Evolutionary conservation across 2,329 filamentous ascomycete species (phyloP).

Genomic region (Ophiostoma sp.): DNA sequence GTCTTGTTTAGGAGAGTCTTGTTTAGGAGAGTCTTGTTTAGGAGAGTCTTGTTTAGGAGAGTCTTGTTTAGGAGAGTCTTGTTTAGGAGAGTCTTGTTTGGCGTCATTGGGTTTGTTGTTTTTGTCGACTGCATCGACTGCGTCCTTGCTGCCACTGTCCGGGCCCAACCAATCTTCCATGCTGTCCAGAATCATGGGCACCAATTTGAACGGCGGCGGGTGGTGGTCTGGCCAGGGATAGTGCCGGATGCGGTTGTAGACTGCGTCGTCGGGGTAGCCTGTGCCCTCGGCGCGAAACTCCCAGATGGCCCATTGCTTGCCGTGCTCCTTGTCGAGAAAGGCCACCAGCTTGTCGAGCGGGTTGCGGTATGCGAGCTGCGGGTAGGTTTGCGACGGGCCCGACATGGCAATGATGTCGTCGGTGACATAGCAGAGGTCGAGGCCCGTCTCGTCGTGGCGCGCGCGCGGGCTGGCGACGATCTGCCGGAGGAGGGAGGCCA

Average conservation of each 20-base stretch:
- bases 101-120: conserved; percentile 36
- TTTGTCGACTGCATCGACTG: background rate
- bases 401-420: conserved; percentile 71
- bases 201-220: conserved; percentile 82
- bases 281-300: conserved; percentile 96
- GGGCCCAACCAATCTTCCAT: conserved; percentile 81
- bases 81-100: conserved; percentile 23
- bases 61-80: too few relatives aligned
- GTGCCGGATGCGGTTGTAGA: conserved; percentile 79
- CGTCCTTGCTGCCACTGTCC: background rate
- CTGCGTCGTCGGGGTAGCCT: conserved; percentile 85
- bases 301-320: conserved; percentile 86
- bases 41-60: too few relatives aligned
- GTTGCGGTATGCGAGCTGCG: conserved; percentile 88
- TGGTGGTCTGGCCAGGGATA: conserved; percentile 98
- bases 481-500: conserved; percentile 77
- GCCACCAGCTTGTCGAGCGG: conserved; percentile 79
- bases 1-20: too few relatives aligned
- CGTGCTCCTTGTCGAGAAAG: conserved; percentile 83
- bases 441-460: conserved; percentile 76
- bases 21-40: too few relatives aligned
- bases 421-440: conserved; percentile 95
- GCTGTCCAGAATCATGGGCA: conserved; percentile 82
- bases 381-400: conserved; percentile 82
- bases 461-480: conserved; percentile 84